phyloP scores from a whole-genome alignment of 2,329 filamentous ascomycete genomes.

The Ophiocordyceps sinensis region DNA sequence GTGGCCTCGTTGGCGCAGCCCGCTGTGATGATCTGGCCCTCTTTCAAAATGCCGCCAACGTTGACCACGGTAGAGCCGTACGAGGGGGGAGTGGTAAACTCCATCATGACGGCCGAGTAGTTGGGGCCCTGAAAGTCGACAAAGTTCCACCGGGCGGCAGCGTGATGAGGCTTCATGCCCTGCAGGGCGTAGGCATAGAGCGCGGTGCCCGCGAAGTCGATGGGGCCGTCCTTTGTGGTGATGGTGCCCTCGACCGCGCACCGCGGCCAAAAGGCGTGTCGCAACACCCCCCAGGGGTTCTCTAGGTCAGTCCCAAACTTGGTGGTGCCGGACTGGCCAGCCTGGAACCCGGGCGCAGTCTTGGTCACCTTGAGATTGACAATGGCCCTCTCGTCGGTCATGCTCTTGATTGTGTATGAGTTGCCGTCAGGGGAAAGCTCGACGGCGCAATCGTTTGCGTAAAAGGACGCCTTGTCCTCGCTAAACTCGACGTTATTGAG shows the following conservation, averaged over 20 bases:
- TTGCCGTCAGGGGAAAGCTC: constrained; percentile 76
- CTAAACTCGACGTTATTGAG: constrained; percentile 72
- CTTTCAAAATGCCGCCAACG: constrained; percentile 69
- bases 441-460: constrained; percentile 70
- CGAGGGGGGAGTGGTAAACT: constrained; percentile 85
- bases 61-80: constrained; percentile 77
- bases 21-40: constrained; percentile 65
- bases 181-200: constrained; percentile 78
- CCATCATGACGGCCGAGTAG: constrained; percentile 86
- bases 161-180: constrained; percentile 98
- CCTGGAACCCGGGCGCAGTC: constrained; percentile 65
- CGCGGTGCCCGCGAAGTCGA: constrained; percentile 69
- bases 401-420: constrained; percentile 79
- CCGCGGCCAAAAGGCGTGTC: constrained; percentile 88
- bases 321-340: constrained; percentile 70
- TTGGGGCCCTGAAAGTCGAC: constrained; percentile 76
- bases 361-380: constrained; percentile 77
- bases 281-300: constrained; percentile 85
- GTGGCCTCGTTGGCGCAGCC: constrained; percentile 49
- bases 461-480: constrained; percentile 70
- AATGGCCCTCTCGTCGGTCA: constrained; percentile 63
- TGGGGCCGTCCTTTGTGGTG: constrained; percentile 63
- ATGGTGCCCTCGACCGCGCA: constrained; percentile 72
- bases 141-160: constrained; percentile 88
- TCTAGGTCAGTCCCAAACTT: constrained; percentile 74